Conservation (phyloP, 768 basidiomycete genomes). For the Termitomyces eurrhizus region DNA sequence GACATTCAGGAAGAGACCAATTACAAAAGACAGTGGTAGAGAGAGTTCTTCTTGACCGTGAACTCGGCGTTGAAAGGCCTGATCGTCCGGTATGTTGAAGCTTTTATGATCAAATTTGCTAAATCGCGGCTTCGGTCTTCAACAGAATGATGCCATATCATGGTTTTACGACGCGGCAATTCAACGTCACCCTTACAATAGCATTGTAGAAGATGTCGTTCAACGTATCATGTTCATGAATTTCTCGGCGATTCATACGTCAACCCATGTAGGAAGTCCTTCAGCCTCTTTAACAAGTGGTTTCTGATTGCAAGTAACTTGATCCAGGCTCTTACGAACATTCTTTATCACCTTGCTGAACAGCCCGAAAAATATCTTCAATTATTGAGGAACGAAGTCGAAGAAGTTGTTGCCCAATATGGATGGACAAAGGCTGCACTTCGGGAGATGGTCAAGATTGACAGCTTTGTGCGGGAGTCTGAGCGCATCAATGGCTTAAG, state of each 20-base stretch:
- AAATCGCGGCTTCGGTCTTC: too few species aligned
- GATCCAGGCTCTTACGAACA: slow-evolving; percentile 2
- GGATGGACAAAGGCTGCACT: slow-evolving; percentile 7
- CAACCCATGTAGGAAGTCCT: not conserved
- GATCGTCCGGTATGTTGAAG: slow-evolving; percentile 1
- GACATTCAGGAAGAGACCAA: not conserved
- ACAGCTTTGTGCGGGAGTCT: slow-evolving; percentile 4
- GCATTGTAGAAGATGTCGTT: not conserved
- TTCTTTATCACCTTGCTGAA: slow-evolving; percentile 3
- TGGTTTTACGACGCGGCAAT: not conserved
- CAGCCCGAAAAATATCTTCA: slow-evolving; percentile 1
- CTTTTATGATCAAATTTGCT: not conserved
- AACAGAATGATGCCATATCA: not conserved
- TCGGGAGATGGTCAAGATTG: slow-evolving; percentile 5
- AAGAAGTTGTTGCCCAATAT: not conserved
- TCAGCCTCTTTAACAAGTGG: too few species aligned
- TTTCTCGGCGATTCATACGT: slow-evolving; percentile 1
- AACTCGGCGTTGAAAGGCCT: not conserved
- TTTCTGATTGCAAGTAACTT: too few species aligned
- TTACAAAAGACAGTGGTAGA: not conserved
- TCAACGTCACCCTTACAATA: not conserved
- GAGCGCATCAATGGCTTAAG: slow-evolving; percentile 6
- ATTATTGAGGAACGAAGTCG: slow-evolving; percentile 1
- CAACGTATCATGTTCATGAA: not conserved
- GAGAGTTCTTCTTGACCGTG: slow-evolving; percentile 1